Conservation (phyloP, 2,329 filamentous ascomycete species). For the Monilinia vaccinii-corymbosi region DNA sequence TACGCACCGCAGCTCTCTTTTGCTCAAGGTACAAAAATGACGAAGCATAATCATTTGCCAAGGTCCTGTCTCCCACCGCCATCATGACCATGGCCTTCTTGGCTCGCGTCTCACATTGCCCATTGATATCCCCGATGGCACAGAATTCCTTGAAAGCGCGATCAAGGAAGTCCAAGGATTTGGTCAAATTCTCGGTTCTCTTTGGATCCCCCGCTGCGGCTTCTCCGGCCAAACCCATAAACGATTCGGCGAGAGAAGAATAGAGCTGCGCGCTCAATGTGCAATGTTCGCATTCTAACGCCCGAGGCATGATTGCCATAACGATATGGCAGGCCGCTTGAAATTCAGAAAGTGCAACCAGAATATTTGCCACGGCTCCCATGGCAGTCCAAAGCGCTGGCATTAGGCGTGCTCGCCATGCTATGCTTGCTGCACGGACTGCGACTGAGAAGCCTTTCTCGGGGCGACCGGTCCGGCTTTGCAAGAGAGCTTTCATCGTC, state of each 20-base stretch:
- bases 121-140: slow-evolving; percentile 46
- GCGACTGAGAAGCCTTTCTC: slow-evolving; percentile 58
- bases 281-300: slow-evolving; percentile 51
- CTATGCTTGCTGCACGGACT: slow-evolving; percentile 53
- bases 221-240: slow-evolving; percentile 53
- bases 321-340: slow-evolving; percentile 45
- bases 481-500: slow-evolving; percentile 51
- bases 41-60: slow-evolving; percentile 48
- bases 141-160: slow-evolving; percentile 40
- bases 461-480: slow-evolving; percentile 48
- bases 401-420: slow-evolving; percentile 48
- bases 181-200: slow-evolving; percentile 40
- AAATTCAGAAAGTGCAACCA: slow-evolving; percentile 53
- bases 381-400: slow-evolving; percentile 54
- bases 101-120: slow-evolving; percentile 53
- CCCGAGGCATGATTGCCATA: slow-evolving; percentile 53
- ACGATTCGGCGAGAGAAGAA: slow-evolving; percentile 51
- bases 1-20: slow-evolving; percentile 23
- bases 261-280: slow-evolving; percentile 49
- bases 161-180: slow-evolving; percentile 26
- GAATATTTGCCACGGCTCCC: slow-evolving; percentile 44
- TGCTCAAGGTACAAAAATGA: slow-evolving; percentile 43
- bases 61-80: slow-evolving; percentile 43
- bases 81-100: slow-evolving; percentile 59
- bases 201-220: slow-evolving; percentile 29